Percentiles rank a stretch among this genome's conserved stretches.
Evolutionary conservation across 371 early-diverging fungal genomes (phyloP).

Genomic region (Mucor sp.): DNA sequence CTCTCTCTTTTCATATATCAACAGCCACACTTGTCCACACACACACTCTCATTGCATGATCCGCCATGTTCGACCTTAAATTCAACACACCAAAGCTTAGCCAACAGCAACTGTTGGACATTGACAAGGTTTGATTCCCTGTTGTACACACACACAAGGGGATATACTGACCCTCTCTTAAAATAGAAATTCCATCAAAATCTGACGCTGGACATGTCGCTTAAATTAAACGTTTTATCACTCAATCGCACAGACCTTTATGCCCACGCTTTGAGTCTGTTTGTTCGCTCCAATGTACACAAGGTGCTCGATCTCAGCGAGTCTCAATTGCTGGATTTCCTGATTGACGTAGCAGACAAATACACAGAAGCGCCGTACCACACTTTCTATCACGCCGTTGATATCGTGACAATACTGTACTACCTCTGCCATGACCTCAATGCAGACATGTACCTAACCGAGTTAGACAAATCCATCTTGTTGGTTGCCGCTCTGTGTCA

Average conservation of each 20-base stretch:
- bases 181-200: conserved; percentile 4
- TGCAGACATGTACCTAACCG: conserved; percentile 60
- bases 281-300: conserved; percentile 58
- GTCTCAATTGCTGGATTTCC: conserved; percentile 75
- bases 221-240: conserved; percentile 64
- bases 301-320: conserved; percentile 28
- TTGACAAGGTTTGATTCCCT: background rate
- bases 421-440: conserved; percentile 69
- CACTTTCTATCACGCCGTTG: conserved; percentile 88
- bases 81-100: background rate
- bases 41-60: background rate
- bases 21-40: no score
- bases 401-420: conserved; percentile 81
- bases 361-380: conserved; percentile 83
- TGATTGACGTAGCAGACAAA: conserved; percentile 73
- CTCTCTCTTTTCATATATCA: no score
- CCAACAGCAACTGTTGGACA: background rate
- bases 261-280: conserved; percentile 62
- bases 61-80: background rate
- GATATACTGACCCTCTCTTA: background rate
- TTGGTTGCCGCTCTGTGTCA: conserved; percentile 88
- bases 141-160: background rate
- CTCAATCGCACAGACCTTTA: conserved; percentile 59
- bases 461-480: conserved; percentile 71
- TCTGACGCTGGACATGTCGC: conserved; percentile 22